Conservation (phyloP, 768 basidiomycete species). For the Heimioporus sp. region DNA sequence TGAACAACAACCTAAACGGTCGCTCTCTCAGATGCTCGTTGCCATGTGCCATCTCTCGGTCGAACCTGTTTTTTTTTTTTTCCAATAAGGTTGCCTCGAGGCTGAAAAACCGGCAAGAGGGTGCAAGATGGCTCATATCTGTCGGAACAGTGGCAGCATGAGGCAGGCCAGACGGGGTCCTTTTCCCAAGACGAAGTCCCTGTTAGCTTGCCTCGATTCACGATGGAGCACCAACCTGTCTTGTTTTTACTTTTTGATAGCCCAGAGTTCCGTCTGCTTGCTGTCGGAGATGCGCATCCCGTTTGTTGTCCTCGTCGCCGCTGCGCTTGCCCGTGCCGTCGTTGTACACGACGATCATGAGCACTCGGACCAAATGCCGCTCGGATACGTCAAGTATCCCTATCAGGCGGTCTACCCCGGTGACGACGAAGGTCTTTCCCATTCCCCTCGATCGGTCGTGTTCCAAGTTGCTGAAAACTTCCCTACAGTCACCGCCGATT, state of each 20-base stretch:
- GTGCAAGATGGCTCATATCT: conserved; percentile 5
- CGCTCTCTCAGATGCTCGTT: too few species aligned
- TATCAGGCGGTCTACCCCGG: conserved; percentile 54
- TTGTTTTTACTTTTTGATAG: background rate
- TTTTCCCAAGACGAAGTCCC: conserved; percentile 28
- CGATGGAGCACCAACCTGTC: background rate
- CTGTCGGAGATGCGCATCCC: conserved; percentile 23
- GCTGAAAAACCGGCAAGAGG: conserved; percentile 36
- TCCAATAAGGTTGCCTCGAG: conserved; percentile 41
- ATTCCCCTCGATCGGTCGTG: too few species aligned
- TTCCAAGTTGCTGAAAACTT: too few species aligned
- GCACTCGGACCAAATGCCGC: conserved; percentile 55
- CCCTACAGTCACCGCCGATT: conserved; percentile 64
- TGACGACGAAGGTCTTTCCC: conserved; percentile 52
- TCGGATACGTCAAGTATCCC: conserved; percentile 67
- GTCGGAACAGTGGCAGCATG: conserved; percentile 18
- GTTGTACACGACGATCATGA: conserved; percentile 39
- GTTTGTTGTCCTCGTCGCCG: conserved; percentile 22
- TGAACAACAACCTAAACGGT: too few species aligned
- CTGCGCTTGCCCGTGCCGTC: conserved; percentile 26
- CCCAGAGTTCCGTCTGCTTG: background rate
- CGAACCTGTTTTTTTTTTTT: background rate
- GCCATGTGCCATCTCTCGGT: conserved; percentile 6
- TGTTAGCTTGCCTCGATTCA: conserved; percentile 10
- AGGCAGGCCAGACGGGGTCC: conserved; percentile 5